Conservation (phyloP, 2,329 filamentous ascomycete genomes). For the Cercospora nicotianae region DNA sequence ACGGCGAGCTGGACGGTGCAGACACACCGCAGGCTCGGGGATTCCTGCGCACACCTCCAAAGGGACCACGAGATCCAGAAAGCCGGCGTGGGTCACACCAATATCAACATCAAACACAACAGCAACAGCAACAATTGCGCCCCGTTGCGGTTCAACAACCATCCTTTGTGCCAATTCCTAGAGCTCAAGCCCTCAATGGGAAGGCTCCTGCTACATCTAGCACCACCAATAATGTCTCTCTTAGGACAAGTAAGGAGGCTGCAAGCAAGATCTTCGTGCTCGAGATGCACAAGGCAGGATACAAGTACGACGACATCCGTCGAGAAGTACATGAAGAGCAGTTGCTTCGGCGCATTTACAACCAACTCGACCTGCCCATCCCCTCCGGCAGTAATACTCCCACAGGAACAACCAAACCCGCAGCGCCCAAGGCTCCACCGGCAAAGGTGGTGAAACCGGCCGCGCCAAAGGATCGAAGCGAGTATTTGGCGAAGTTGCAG, state of each 20-base stretch:
- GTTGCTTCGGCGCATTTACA: slow-evolving; percentile 65
- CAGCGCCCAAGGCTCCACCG: slow-evolving; percentile 5
- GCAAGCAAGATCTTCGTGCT: slow-evolving; percentile 33
- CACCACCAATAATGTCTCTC: neutral
- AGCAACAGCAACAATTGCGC: slow-evolving; percentile 5
- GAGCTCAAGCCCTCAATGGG: slow-evolving; percentile 2
- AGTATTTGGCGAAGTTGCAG: slow-evolving; percentile 72
- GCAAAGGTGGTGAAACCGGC: slow-evolving; percentile 18
- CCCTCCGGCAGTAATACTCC: slow-evolving; percentile 7
- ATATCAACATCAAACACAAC: slow-evolving; percentile 1
- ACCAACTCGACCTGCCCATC: slow-evolving; percentile 58
- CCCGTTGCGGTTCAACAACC: slow-evolving; percentile 4
- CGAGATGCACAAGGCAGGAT: slow-evolving; percentile 56
- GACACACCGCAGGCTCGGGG: slow-evolving; percentile 18
- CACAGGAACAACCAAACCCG: slow-evolving; percentile 1
- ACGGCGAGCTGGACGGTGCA: slow-evolving; percentile 54
- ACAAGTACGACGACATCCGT: slow-evolving; percentile 72
- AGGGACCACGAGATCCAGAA: slow-evolving; percentile 28
- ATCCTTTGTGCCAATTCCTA: neutral
- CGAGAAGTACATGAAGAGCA: slow-evolving; percentile 68
- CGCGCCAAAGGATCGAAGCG: slow-evolving; percentile 62
- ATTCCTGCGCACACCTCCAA: slow-evolving; percentile 34
- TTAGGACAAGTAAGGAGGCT: slow-evolving; percentile 17
- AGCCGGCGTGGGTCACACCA: slow-evolving; percentile 21
- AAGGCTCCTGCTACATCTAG: neutral